Evolutionary conservation across 2,329 filamentous ascomycete genomes (phyloP).

Genomic region (Ascochyta koolunga): DNA sequence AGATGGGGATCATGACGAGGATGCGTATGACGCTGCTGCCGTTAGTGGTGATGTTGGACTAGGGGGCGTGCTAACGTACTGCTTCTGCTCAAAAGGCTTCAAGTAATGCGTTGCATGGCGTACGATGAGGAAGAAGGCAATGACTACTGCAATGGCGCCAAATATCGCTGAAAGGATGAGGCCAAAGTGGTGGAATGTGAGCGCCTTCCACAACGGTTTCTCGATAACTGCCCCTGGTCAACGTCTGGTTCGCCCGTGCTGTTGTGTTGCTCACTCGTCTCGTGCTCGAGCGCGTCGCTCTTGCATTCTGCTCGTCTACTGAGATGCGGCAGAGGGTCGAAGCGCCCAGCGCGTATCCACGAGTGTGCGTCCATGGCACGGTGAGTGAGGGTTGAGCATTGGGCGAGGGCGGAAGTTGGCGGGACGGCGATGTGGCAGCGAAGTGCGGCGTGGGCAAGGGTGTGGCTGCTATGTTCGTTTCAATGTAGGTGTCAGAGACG

Average conservation of each 20-base stretch:
- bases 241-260: not conserved
- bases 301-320: constrained; percentile 15
- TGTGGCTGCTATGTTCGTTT: constrained; percentile 8
- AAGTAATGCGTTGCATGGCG: constrained; percentile 66
- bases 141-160: constrained; percentile 56
- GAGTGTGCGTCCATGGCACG: constrained; percentile 9
- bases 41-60: constrained; percentile 18
- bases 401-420: constrained; percentile 12
- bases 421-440: constrained; percentile 1
- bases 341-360: constrained; percentile 5
- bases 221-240: constrained; percentile 48
- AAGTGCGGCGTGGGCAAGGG: not conserved
- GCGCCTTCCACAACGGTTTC: constrained; percentile 57
- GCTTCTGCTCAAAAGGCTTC: constrained; percentile 64
- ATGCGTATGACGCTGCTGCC: constrained; percentile 77
- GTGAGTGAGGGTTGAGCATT: constrained; percentile 6
- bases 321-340: constrained; percentile 3
- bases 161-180: constrained; percentile 61
- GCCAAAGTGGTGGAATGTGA: constrained; percentile 64
- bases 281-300: constrained; percentile 22
- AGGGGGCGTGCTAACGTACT: constrained; percentile 51
- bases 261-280: constrained; percentile 46
- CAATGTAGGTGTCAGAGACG: not conserved
- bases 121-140: constrained; percentile 62
- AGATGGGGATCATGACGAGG: constrained; percentile 85